Base-by-base conservation (phyloP, 352 stramenopile genomes). In the Phytophthora parvispora region DNA sequence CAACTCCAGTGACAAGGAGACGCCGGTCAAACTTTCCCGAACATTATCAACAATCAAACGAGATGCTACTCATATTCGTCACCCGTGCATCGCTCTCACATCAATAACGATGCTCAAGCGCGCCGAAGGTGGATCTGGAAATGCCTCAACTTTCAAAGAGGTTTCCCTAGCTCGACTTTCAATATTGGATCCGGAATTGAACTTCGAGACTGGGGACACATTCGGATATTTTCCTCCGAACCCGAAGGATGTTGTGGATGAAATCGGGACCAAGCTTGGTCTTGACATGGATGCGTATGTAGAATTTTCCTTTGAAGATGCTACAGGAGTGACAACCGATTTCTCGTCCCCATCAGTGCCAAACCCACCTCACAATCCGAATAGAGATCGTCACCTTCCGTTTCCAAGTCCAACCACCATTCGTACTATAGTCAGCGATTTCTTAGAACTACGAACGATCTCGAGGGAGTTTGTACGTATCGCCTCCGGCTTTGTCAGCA, bases 341-440 rank as follows among this genome's bases (percentile, higher is more conserved):
- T 49, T 9, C 20, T 15, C 18, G 6, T 20, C 38, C 10, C 1
- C 12, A 45, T 45, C 38, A 18, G 32, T 3, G 1, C 10, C 38
- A 28, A 20, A 49, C 6, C 28, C 28, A 32, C 3, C 16, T 32
- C 27, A 22, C n/a, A 42, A 7, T 28, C 28, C 20, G 10, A 38
- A 36, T 22, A 54, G 29, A 54, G 29, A 56, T n/a, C 61, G 42
- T 2, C 87, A 95, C 45, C 72, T 90, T 1, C 83, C 86, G 6
- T 99, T 99, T 68, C 91, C 95, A 27, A 97, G 88, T 34, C 95
- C 95, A 5, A 97, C 94, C 57, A 97, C 87, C 4, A 74, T 99
- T 0, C 83, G 92, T 16, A 89, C 94, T 4, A 92, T 87, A 49
- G 83, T 99, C 2, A 88, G 86, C 15, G 77, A 89, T 22, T 99